Evolutionary conservation across 352 stramenopile genomes (phyloP), one percentile per base, ranked within the genome.

Genomic region (Phytophthora hybrid): DNA sequence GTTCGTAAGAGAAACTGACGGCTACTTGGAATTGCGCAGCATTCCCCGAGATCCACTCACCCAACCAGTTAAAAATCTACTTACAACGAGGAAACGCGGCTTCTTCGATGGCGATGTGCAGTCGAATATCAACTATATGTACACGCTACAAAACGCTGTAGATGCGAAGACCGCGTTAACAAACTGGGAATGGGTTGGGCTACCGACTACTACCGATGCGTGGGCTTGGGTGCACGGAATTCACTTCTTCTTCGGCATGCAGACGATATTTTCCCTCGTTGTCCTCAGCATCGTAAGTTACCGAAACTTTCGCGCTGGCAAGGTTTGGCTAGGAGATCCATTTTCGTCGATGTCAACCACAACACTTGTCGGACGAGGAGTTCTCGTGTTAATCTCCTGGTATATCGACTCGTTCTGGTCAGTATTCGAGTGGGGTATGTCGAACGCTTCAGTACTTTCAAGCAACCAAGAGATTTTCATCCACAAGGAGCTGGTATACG

Each of bases 401-500:
- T 51, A 23, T 19, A 18, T 51, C 14, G 44, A 51, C 44, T 51
- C 44, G 9, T 51, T 51, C 44, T 51, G 44, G 44, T 51, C 44
- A 6, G n/a, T 51, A 23, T 51, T 51, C 44, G 44, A 51, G 44
- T 21, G 19, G 44, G 19, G 44, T 21, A 51, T 51, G 44, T n/a
- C 44, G 18, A 51, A 51, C 44, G 44, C 44, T 11, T 9, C 44
- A 4, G 44, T 21, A 18, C 18, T 51, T 5, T 21, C 44, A 18
- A 13, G 3, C 18, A 51, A 21, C 9, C 14, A 51, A 18, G 18
- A 19, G 16, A 21, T 51, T 51, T 51, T 51, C 44, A 51, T 51
- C 18, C 44, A 51, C 44, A 51, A 51, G 44, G 44, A 51, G 44
- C 7, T 51, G 44, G 44, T 51, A 51, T 51, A 47, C 39, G 39